Base-by-base conservation (phyloP, 208 protist species). In the Crithidia fasciculata region DNA sequence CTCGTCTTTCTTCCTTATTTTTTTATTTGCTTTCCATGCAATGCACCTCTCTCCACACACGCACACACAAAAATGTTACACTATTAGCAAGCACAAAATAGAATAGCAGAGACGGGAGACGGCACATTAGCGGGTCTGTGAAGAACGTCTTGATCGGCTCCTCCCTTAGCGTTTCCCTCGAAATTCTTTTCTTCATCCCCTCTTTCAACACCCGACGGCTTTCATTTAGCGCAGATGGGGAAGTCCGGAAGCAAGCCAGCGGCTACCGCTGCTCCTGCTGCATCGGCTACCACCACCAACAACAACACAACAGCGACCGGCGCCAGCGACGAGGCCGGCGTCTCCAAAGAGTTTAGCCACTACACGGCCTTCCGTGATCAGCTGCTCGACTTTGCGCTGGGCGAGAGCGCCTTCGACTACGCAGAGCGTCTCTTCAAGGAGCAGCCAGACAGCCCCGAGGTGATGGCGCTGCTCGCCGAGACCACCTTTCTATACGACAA, bases 401-500 rank as follows among this genome's bases (percentile, higher is more conserved):
- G 87, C 18, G 87, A 93, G 69, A 90, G 82, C 57, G 88, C 91
- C 16, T 94, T 82, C 66, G 86, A 91, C 72, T 96, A 91, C 74
- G 89, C 89, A 0, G 87, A 94, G 80, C 74, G 69, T 18, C 85
- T 94, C 12, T 94, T 90, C 67, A 53, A 18, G 39, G 71, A 93
- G 69, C 69, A 91, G 36, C 84, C 91, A 4, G 80, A 89, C 65
- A 87, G 81, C 72, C 87, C 87, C 2, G 86, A 91, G 60, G 87
- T 96, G 63, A 96, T 96, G 91, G 89, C 91, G 19, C 84, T 96
- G 16, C 85, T 94, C 6, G 88, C 86, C 13, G 87, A 96, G 66
- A 96, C 91, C 3, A 80, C 86, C 8, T 74, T 85, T 19, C 68
- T 93, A 28, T 96, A 96, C 75, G 91, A 96, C 74, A 82, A 90